Percentiles rank a stretch among this genome's conserved stretches.
These are phyloP conservation scores for Zygoascus meyerae DNA, from an alignment of 1,139 yeast genomes.

Conservation along the genomic window DNA sequence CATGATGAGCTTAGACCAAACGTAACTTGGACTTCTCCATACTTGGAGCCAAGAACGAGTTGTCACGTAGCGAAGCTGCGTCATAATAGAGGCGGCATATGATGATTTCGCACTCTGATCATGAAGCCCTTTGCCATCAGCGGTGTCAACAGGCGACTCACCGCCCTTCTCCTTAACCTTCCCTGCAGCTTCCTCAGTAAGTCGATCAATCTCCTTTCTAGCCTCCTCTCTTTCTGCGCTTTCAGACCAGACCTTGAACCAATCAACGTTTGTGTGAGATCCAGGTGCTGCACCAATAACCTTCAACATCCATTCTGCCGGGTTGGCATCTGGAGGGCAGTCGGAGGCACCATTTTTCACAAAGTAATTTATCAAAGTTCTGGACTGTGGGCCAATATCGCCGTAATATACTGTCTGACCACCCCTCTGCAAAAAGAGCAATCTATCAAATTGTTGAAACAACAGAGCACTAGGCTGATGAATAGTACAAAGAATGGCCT, in stretches of 20 bases:
- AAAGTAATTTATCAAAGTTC: conserved; percentile 48
- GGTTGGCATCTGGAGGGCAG: conserved; percentile 49
- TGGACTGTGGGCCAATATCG: conserved; percentile 53
- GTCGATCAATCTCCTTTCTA: conserved; percentile 36
- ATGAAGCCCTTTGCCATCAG: conserved; percentile 7
- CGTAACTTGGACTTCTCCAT: conserved; percentile 44
- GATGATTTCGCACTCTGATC: conserved; percentile 1
- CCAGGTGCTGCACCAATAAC: conserved; percentile 69
- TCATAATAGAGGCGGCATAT: not conserved
- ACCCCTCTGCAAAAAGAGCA: conserved; percentile 46
- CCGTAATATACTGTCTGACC: conserved; percentile 66
- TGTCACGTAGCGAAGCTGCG: conserved; percentile 37
- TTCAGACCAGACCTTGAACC: conserved; percentile 40
- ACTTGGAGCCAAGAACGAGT: conserved; percentile 36
- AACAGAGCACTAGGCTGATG: conserved; percentile 56
- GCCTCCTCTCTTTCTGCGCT: conserved; percentile 38
- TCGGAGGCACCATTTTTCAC: conserved; percentile 48
- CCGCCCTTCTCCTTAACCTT: conserved; percentile 15
- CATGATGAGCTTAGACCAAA: conserved; percentile 41
- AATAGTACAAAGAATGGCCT: conserved; percentile 51
- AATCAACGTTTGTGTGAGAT: conserved; percentile 41
- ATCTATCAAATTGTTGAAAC: conserved; percentile 48
- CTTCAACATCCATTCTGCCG: conserved; percentile 61
- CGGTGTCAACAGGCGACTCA: conserved; percentile 32
- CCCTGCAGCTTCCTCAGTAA: conserved; percentile 28